phyloP scores from a whole-genome alignment of 495 filamentous ascomycete species.

The Penicillium antarcticum region DNA sequence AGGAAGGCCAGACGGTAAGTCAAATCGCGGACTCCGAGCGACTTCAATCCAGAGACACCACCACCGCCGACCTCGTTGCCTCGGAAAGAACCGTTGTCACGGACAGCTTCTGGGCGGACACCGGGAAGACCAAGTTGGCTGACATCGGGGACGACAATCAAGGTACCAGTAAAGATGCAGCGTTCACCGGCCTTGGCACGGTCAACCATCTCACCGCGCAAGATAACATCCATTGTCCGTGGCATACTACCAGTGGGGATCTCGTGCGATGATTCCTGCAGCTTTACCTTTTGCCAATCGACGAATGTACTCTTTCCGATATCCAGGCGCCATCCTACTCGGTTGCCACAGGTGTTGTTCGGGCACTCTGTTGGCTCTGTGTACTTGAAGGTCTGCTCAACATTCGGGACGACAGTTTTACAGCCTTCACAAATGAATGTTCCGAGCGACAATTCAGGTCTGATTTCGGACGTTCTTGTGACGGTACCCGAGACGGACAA shows the following conservation, averaged over 20 bases:
- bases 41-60: constrained; percentile 85
- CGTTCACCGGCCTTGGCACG: constrained; percentile 96
- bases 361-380: constrained; percentile 96
- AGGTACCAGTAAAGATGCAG: constrained; percentile 91
- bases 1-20: constrained; percentile 98
- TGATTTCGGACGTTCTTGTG: constrained; percentile 93
- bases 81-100: constrained; percentile 74
- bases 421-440: constrained; percentile 93
- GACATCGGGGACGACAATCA: constrained; percentile 97
- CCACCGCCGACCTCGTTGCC: constrained; percentile 75
- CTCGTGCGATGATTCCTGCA: constrained; percentile 97
- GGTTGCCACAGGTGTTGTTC: constrained; percentile 86
- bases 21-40: constrained; percentile 89
- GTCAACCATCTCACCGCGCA: constrained; percentile 98
- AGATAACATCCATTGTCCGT: constrained; percentile 93
- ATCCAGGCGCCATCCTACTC: constrained; percentile 85
- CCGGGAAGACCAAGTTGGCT: constrained; percentile 92
- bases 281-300: constrained; percentile 97
- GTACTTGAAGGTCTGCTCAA: constrained; percentile 97
- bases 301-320: constrained; percentile 97
- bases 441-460: constrained; percentile 86
- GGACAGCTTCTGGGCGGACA: constrained; percentile 75
- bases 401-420: constrained; percentile 73
- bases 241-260: constrained; percentile 99
- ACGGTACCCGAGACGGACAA: constrained; percentile 95